Percentiles rank a stretch among this genome's conserved stretches.
phyloP scores from a whole-genome alignment of 1,284 basidiomycete genomes.

The Ceratobasidium sp. region DNA sequence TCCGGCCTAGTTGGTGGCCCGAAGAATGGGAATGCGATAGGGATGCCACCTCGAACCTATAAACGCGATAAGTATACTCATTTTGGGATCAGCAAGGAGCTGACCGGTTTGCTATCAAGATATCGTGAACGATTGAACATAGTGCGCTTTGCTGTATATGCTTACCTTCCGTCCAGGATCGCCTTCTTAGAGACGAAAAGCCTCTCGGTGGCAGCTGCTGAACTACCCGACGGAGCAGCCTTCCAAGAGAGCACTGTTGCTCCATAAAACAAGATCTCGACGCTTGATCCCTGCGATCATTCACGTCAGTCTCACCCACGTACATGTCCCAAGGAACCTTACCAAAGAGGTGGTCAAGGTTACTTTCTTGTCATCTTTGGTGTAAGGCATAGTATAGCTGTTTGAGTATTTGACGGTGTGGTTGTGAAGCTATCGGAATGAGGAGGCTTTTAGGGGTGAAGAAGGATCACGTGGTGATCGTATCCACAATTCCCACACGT shows the following conservation, averaged over 20 bases:
- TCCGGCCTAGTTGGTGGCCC: conserved; percentile 71
- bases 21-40: conserved; percentile 84
- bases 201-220: conserved; percentile 51
- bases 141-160: neutral
- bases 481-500: conserved; percentile 17
- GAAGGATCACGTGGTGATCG: conserved; percentile 7
- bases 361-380: conserved; percentile 38
- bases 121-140: conserved; percentile 45
- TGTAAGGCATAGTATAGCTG: conserved; percentile 29
- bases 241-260: conserved; percentile 66
- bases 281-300: conserved; percentile 66
- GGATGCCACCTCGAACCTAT: conserved; percentile 79
- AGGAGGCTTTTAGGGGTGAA: neutral
- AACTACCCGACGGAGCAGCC: conserved; percentile 40
- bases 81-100: conserved; percentile 59
- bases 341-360: conserved; percentile 28
- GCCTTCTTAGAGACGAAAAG: conserved; percentile 76
- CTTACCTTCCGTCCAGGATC: conserved; percentile 51
- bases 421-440: conserved; percentile 6
- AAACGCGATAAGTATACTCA: conserved; percentile 18
- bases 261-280: conserved; percentile 76
- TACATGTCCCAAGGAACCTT: neutral
- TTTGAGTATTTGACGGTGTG: neutral
- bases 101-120: conserved; percentile 70
- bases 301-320: neutral